Percentiles rank a stretch among this genome's conserved stretches.
phyloP scores from a whole-genome alignment of 768 basidiomycete species.

The Heimioporus sp. region DNA sequence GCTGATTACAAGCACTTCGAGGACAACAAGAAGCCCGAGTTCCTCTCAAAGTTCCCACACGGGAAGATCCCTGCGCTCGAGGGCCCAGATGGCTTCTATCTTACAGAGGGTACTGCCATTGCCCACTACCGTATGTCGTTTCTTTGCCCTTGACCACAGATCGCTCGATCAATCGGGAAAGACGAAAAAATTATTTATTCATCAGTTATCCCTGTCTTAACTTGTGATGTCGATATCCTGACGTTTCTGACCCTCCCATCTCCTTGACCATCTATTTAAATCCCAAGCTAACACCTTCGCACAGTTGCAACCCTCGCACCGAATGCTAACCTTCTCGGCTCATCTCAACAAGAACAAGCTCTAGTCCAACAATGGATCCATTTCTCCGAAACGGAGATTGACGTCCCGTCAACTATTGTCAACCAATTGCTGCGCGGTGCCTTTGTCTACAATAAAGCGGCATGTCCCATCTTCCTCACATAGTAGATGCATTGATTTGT shows the following conservation, averaged over 20 bases:
- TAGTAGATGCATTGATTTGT: background rate
- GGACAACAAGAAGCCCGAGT: slow-evolving; percentile 71
- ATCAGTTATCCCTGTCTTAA: slow-evolving; percentile 79
- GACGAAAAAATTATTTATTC: slow-evolving; percentile 30
- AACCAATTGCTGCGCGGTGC: slow-evolving; percentile 42
- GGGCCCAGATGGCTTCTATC: slow-evolving; percentile 68
- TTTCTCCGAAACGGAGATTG: slow-evolving; percentile 68
- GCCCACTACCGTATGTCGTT: slow-evolving; percentile 80
- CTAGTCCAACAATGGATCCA: slow-evolving; percentile 85
- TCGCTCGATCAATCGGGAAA: slow-evolving; percentile 14
- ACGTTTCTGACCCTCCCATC: slow-evolving; percentile 7
- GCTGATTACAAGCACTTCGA: slow-evolving; percentile 55
- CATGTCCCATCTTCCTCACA: slow-evolving; percentile 34
- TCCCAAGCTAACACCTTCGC: slow-evolving; percentile 13
- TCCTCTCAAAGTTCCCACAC: slow-evolving; percentile 69
- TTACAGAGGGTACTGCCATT: slow-evolving; percentile 79
- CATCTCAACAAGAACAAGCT: slow-evolving; percentile 62
- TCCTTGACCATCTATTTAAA: slow-evolving; percentile 7
- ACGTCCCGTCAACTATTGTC: slow-evolving; percentile 35
- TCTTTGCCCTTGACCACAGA: slow-evolving; percentile 5
- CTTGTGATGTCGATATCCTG: slow-evolving; percentile 47
- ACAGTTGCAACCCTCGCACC: slow-evolving; percentile 75
- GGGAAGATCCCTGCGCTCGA: slow-evolving; percentile 88
- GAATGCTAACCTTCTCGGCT: slow-evolving; percentile 76
- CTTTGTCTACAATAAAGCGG: slow-evolving; percentile 82